phyloP scores from a whole-genome alignment of 805 yeast species.

The Lachancea cidri region DNA sequence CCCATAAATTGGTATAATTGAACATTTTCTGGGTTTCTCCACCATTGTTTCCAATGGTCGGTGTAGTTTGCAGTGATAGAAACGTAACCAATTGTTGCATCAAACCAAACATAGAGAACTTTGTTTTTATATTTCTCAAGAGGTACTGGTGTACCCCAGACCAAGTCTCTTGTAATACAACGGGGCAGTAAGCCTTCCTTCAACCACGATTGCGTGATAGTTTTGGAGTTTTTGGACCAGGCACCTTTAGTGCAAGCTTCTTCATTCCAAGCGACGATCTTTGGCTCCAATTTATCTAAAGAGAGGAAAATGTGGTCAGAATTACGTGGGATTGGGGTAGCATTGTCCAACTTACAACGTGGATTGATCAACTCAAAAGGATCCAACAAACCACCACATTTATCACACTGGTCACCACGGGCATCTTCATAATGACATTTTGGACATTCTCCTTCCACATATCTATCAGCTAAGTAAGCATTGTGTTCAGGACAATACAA shows the following conservation, averaged over 20 bases:
- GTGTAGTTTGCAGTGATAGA: constrained; percentile 94
- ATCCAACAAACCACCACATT: constrained; percentile 83
- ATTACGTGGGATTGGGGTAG: constrained; percentile 72
- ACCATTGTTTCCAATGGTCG: constrained; percentile 79
- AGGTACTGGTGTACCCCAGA: constrained; percentile 99
- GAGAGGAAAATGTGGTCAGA: constrained; percentile 84
- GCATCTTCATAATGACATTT: constrained; percentile 94
- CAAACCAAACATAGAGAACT: constrained; percentile 98
- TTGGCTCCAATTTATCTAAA: constrained; percentile 78
- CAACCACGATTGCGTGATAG: constrained; percentile 90
- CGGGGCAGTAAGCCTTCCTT: constrained; percentile 90
- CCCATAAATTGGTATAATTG: constrained; percentile 97
- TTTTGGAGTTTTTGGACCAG: constrained; percentile 90
- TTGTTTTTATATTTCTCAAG: constrained; percentile 77
- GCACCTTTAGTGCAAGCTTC: constrained; percentile 64
- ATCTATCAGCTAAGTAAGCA: constrained; percentile 92
- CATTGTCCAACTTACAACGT: constrained; percentile 86
- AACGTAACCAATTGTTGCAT: constrained; percentile 94
- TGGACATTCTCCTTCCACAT: constrained; percentile 96
- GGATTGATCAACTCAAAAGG: constrained; percentile 94
- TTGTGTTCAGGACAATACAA: constrained; percentile 86
- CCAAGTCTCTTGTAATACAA: constrained; percentile 93
- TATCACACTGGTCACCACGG: constrained; percentile 98
- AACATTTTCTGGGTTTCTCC: constrained; percentile 90
- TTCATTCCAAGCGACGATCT: constrained; percentile 65